Conservation (phyloP, 306 rosid species). For the Acacia melanoxylon region DNA sequence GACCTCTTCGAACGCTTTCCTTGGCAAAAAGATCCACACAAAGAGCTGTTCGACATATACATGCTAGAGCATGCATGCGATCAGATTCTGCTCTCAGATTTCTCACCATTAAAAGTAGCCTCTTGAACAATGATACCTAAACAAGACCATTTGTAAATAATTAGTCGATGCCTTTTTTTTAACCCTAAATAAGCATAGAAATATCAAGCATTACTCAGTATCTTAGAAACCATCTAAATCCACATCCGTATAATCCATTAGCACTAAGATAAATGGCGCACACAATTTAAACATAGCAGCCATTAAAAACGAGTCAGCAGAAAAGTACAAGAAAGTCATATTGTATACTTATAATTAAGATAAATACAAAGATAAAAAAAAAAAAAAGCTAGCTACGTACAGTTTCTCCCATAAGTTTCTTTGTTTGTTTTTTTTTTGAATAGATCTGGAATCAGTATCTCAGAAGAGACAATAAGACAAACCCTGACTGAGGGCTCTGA, state of each 20-base stretch:
- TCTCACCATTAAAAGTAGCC: conserved; percentile 93
- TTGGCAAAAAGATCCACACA: conserved; percentile 98
- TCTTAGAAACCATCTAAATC: conserved; percentile 20
- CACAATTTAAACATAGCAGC: not conserved
- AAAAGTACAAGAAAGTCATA: not conserved
- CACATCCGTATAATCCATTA: not conserved
- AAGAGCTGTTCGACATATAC: conserved; percentile 97
- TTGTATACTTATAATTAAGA: not conserved
- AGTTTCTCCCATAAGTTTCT: conserved; percentile 6
- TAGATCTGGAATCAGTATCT: no score
- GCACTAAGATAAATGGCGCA: conserved; percentile 13
- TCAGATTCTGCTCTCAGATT: conserved; percentile 98
- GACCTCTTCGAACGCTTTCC: conserved; percentile 98
- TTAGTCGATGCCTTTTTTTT: not conserved
- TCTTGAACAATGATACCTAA: conserved; percentile 93
- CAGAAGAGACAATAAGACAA: no score
- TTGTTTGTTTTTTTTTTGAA: no score
- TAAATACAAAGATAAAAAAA: conserved; percentile 23
- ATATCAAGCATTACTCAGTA: not conserved
- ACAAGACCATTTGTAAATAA: conserved; percentile 30
- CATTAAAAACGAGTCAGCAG: not conserved
- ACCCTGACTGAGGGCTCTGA: no score
- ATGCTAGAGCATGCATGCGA: conserved; percentile 97
- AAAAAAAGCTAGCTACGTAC: not conserved
- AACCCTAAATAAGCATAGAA: conserved; percentile 1